Evolutionary conservation across 257 asterid species (phyloP).

Genomic region (Haberlea rhodopensis): DNA sequence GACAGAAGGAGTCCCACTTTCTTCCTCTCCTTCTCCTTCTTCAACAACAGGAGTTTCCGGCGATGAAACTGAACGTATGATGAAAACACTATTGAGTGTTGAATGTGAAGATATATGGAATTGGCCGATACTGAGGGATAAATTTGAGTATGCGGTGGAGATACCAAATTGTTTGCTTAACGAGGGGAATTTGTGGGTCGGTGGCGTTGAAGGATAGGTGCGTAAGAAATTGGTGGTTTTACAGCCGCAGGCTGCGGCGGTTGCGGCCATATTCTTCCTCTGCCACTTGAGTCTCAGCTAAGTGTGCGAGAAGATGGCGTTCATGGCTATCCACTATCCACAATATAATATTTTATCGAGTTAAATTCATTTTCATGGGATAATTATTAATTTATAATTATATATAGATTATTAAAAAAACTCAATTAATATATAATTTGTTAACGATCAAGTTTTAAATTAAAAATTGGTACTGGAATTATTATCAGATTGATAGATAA

Average conservation of each 20-base stretch:
- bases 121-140: constrained; percentile 16
- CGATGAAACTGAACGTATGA: constrained; percentile 39
- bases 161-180: constrained; percentile 16
- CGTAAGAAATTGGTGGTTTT: constrained; percentile 35
- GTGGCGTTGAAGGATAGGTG: constrained; percentile 32
- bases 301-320: constrained; percentile 22
- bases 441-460: no score
- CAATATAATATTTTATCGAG: no score
- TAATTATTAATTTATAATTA: no score
- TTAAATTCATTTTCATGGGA: no score
- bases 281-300: constrained; percentile 22
- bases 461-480: no score
- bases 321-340: constrained; percentile 26
- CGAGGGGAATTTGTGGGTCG: constrained; percentile 24
- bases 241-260: constrained; percentile 43
- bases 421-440: no score
- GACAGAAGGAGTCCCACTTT: constrained; percentile 30
- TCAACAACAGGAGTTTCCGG: constrained; percentile 44
- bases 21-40: constrained; percentile 32
- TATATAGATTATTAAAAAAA: no score
- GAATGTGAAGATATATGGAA: constrained; percentile 25
- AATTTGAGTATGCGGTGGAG: constrained; percentile 25
- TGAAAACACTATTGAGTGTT: constrained; percentile 6
- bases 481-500: no score
- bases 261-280: constrained; percentile 34